phyloP scores from a whole-genome alignment of 331 rosid genomes.

The Acacia concinna region DNA sequence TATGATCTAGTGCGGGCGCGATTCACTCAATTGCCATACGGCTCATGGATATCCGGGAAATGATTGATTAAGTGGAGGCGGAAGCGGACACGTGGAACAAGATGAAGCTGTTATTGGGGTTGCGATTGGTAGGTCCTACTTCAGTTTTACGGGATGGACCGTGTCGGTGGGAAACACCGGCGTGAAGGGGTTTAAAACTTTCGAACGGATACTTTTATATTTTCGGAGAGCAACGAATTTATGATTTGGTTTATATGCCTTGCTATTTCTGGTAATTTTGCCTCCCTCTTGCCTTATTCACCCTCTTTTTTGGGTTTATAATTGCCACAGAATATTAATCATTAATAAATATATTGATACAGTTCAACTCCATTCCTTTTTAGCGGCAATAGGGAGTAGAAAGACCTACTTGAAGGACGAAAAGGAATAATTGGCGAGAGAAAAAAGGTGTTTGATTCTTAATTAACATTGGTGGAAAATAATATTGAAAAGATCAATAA shows the following conservation, averaged over 20 bases:
- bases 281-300: neutral
- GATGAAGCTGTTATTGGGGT: neutral
- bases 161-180: neutral
- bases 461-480: neutral
- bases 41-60: neutral
- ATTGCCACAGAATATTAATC: neutral
- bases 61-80: neutral
- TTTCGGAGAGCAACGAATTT: conserved; percentile 2
- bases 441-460: neutral
- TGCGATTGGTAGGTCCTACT: neutral
- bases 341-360: neutral
- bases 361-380: neutral
- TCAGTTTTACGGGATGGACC: neutral
- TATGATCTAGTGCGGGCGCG: neutral
- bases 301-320: neutral
- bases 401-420: neutral
- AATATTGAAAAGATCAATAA: neutral
- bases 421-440: neutral
- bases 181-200: neutral
- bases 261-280: neutral
- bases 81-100: neutral
- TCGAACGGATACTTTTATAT: conserved; percentile 1
- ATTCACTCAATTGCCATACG: neutral
- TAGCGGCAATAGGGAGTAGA: neutral
- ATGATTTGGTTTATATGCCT: neutral